Evolutionary conservation across 257 asterid species (phyloP).

Genomic region (Solanum arcanum): DNA sequence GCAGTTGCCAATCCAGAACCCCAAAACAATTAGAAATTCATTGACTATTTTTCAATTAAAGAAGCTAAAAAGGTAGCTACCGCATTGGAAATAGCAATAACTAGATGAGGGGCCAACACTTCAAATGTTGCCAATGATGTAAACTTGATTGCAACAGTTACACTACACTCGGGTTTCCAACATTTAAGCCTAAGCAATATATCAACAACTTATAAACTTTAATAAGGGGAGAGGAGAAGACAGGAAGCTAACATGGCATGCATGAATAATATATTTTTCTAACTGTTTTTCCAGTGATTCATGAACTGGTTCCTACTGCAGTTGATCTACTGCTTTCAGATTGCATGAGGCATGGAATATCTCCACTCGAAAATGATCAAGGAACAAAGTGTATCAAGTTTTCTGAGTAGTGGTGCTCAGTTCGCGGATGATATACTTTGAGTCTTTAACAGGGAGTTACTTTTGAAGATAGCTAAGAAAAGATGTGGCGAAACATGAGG

Average conservation of each 20-base stretch:
- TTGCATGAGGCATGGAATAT: background rate
- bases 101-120: background rate
- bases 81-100: background rate
- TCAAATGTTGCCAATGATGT: background rate
- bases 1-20: background rate
- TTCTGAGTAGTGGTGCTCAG: slow-evolving; percentile 57
- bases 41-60: background rate
- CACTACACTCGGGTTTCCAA: background rate
- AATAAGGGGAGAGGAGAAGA: background rate
- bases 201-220: background rate
- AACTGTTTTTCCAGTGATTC: background rate
- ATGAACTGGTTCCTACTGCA: background rate
- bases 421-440: slow-evolving; percentile 69
- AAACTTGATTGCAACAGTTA: background rate
- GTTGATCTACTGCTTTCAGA: background rate
- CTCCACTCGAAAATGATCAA: background rate
- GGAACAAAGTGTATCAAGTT: slow-evolving; percentile 8
- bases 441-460: slow-evolving; percentile 71
- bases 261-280: background rate
- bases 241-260: background rate
- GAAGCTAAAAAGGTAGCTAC: background rate
- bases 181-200: background rate
- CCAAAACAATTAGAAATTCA: background rate
- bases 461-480: slow-evolving; percentile 68
- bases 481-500: slow-evolving; percentile 58